Evolutionary conservation across 2,329 filamentous ascomycete genomes (phyloP), one percentile per base, ranked within the genome.

Genomic region (Sphaceloma murrayae): DNA sequence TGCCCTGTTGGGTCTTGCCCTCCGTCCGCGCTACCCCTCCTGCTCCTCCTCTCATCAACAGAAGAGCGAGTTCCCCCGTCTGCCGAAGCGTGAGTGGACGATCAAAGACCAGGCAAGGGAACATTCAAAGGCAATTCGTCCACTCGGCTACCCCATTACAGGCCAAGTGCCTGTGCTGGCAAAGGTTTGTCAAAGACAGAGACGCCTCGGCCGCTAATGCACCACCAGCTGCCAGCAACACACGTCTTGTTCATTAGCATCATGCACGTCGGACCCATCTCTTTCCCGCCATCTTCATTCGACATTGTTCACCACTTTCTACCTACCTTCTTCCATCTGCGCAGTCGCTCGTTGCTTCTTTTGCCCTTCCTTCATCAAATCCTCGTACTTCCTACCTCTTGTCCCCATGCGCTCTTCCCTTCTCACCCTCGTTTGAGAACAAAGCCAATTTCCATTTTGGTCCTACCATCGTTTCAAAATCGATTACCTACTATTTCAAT

Each of bases 321-420:
- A 19, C 24, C 27, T 38, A 19, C 16, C 22, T 40, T 40, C 36
- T 34, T 30, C 34, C n/a, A 13, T 17, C 36, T 40, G 22, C 36
- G 24, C 16, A 43, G 40, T 43, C 40, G 40, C 40, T 43, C 40
- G 40, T 34, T 45, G 29, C 42, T 45, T 45, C 42, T 45, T 45
- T 17, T 34, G 13, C 31, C 7, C 13, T 22, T 32, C 21, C 42
- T 19, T 21, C 42, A 17, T 19, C 29, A 19, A 13, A 3, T 11
- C 17, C 24, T 29, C 18, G 19, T 5, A 13, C 14, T 33, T n/a
- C 8, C 17, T 32, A 29, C 27, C 39, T 43, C 18, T 31, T 24
- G 5, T 22, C 29, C 5, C 22, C 5, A 10, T 22, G 24, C 19
- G 22, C 24, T 22, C n/a, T 40, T 40, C 36, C 11, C 24, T 29